Base-by-base conservation (phyloP, 2,329 filamentous ascomycete genomes). In the Elsinoe perseae region DNA sequence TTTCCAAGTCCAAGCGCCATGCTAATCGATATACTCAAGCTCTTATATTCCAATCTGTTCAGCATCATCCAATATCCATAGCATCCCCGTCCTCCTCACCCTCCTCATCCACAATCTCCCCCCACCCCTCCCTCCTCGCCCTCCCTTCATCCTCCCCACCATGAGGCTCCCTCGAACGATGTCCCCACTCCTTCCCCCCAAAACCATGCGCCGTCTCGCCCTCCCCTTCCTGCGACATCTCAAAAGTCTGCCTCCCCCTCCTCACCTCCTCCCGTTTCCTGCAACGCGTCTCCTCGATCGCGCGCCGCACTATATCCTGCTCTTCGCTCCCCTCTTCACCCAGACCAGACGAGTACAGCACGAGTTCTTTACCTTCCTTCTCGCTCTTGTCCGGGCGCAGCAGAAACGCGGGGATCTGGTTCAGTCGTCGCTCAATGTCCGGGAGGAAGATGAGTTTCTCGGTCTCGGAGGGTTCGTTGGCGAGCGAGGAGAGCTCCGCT, bases 361-460 rank as follows among this genome's bases (percentile, higher is more conserved):
- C 86, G 60, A 97, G 65, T 66, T 82, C 76, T 69, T 80, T 93
- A 50, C 60, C 52, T 75, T 81, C 68, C 27, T 68, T 62, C 61
- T 77, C 78, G 3, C 77, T 81, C 32, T 81, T 77, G 40, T 71
- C 68, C 18, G 48, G 28, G n/a, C 69, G 75, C 4, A 91, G 77
- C 43, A 95, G 68, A 16, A 84, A 80, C 42, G 76, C 83, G 53
- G 90, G 88, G 59, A 85, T 85, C 58, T 80, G 78, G 60, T 78
- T 79, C 54, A 97, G 78, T 67, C 88, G 86, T 71, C 87, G 89
- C 68, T 92, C 86, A 56, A 97, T 87, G 67, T 95, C 88, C 0
- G 89, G 84, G 0, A 95, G 79, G 74, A 96, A 90, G 66, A 91
- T 78, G 46, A 95, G 79, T 62, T 76, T 30, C 28, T 30, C 28